These are phyloP conservation scores for Pichia sp. DNA, from an alignment of 1,139 yeast species.

Conservation along the genomic window DNA sequence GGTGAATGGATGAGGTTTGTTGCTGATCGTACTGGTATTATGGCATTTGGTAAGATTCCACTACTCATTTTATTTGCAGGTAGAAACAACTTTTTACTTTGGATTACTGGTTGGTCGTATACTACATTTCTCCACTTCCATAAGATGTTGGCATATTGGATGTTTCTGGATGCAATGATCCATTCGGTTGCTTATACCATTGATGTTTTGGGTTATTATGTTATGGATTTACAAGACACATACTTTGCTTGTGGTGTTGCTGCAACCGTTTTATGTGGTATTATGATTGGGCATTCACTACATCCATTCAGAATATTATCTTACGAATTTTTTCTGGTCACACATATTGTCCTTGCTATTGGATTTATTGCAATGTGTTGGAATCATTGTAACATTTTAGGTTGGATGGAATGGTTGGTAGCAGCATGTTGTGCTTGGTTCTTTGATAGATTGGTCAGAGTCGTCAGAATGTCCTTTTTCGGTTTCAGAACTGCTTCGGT, in stretches of 20 bases:
- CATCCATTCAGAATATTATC: conserved; percentile 39
- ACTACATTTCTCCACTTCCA: conserved; percentile 52
- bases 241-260: conserved; percentile 33
- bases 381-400: conserved; percentile 34
- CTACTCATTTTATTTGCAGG: conserved; percentile 50
- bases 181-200: conserved; percentile 25
- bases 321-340: conserved; percentile 38
- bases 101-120: conserved; percentile 55
- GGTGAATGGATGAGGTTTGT: conserved; percentile 44
- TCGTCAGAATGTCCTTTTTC: conserved; percentile 32
- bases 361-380: conserved; percentile 35
- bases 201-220: too few relatives aligned
- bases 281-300: conserved; percentile 42
- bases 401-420: conserved; percentile 42
- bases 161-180: conserved; percentile 29
- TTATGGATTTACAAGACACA: conserved; percentile 24
- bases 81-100: conserved; percentile 52
- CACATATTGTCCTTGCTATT: conserved; percentile 34
- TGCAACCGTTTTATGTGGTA: conserved; percentile 34
- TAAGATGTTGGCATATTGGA: conserved; percentile 50
- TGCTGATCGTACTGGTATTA: conserved; percentile 44
- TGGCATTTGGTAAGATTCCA: conserved; percentile 41
- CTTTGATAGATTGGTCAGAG: conserved; percentile 34
- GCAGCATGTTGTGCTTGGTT: conserved; percentile 35
- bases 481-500: conserved; percentile 31